Evolutionary conservation across 306 rosid genomes (phyloP), one percentile per base, ranked within the genome.

Genomic region (Pyrus bretschneideri): DNA sequence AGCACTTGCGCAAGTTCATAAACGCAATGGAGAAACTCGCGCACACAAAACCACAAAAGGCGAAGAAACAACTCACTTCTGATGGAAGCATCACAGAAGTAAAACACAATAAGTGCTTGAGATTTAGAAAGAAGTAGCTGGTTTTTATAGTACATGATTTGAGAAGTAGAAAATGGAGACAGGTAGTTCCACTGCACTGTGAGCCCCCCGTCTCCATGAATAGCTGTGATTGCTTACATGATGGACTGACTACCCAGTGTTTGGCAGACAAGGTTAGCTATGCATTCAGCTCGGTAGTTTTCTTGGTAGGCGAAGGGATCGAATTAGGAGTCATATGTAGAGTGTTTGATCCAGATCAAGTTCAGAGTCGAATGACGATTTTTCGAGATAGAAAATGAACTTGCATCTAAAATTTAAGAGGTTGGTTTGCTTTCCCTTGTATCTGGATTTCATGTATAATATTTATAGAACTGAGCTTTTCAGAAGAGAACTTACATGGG

Each of bases 1-100:
- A 88, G 88, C 95, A 96, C 83, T 73, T 96, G 75, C 97, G 96
- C 84, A 96, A 87, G 85, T 96, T 90, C 88, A 51, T 92, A 29
- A 89, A 89, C 25, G 93, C 93, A 1, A 86, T 96, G 99, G 99
- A 96, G 91, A 96, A 96, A 76, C 85, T 86, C 45, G 60, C 91
- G 4, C 70, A 84, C 40, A 49, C 89, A 0, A 74, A 67, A 49
- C 93, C 89, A 0, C 73, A 67, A 42, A 93, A 72, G 73, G 14
- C 88, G 12, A 80, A 71, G 86, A 90, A 87, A 80, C 91, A 86
- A 72, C 88, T 81, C 75, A 74, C 91, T 75, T 88, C 89, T 75
- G 90, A 73, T 75, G 81, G 93, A 42, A 92, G 97, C 78, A 87
- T 90, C 51, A 87, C 93, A 25, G 98, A 92, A 80, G 75, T 81